These are phyloP conservation scores for Fistulinella prunicolor DNA, from an alignment of 768 basidiomycete genomes.

Conservation along the genomic window DNA sequence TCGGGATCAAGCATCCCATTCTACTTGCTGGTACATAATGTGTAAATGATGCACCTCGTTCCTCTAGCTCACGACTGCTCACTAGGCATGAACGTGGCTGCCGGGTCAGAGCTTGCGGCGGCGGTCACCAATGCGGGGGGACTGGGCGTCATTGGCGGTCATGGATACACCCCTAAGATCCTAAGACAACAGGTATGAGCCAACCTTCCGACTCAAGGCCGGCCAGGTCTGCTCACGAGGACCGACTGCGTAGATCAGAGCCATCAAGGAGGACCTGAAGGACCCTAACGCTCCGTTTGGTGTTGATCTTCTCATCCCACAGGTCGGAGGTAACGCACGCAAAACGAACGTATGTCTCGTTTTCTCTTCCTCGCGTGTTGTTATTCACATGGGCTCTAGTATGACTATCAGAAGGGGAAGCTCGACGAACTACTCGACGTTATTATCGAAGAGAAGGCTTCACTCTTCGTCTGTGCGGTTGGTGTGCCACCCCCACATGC, in stretches of 20 bases:
- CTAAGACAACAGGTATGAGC: constrained; percentile 69
- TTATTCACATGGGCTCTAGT: constrained; percentile 38
- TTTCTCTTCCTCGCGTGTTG: not conserved
- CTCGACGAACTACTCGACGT: constrained; percentile 82
- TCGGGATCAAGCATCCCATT: constrained; percentile 86
- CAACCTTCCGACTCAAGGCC: not conserved
- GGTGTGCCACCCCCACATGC: constrained; percentile 81
- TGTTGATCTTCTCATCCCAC: constrained; percentile 86
- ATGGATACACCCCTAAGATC: constrained; percentile 81
- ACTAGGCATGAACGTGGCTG: constrained; percentile 62
- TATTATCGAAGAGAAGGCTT: constrained; percentile 87
- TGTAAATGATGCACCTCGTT: constrained; percentile 34
- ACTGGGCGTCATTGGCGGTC: constrained; percentile 88
- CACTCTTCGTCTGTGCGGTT: constrained; percentile 88
- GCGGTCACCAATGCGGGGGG: constrained; percentile 95
- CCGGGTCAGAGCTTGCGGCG: constrained; percentile 82
- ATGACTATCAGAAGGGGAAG: constrained; percentile 87
- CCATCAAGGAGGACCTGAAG: constrained; percentile 67
- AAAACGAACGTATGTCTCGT: constrained; percentile 74
- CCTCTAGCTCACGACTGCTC: constrained; percentile 9
- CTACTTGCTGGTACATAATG: constrained; percentile 64
- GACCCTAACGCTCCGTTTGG: constrained; percentile 83
- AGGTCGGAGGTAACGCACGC: constrained; percentile 81
- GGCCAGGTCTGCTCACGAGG: constrained; percentile 6
- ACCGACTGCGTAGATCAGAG: constrained; percentile 50